These are phyloP conservation scores for Epichloe typhina DNA, from an alignment of 2,329 filamentous ascomycete genomes.

Conservation along the genomic window DNA sequence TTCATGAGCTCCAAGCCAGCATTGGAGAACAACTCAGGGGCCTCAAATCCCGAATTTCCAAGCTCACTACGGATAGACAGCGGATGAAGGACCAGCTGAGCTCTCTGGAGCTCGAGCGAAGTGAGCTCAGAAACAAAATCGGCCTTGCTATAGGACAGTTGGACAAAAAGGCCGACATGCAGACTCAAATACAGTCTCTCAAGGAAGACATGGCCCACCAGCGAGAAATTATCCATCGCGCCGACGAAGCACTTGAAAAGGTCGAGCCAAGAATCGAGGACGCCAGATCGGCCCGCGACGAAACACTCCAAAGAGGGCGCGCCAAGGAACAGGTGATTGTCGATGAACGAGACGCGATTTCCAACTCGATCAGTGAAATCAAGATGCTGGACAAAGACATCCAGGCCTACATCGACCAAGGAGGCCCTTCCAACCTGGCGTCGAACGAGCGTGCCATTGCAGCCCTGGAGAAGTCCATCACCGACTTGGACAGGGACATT, in stretches of 20 bases:
- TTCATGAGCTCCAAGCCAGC: conserved; percentile 60
- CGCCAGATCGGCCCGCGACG: conserved; percentile 64
- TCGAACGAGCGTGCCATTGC: conserved; percentile 58
- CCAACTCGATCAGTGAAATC: conserved; percentile 64
- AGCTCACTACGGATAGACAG: conserved; percentile 58
- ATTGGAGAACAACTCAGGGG: conserved; percentile 54
- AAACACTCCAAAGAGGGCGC: conserved; percentile 58
- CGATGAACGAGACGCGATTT: conserved; percentile 56
- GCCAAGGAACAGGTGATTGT: conserved; percentile 60
- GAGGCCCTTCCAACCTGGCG: conserved; percentile 58
- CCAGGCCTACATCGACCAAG: conserved; percentile 61
- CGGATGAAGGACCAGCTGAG: conserved; percentile 55
- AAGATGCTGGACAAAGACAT: conserved; percentile 66
- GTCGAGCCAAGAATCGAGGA: conserved; percentile 65
- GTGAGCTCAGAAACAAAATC: conserved; percentile 62
- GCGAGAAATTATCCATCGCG: conserved; percentile 52
- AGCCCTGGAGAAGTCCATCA: conserved; percentile 51
- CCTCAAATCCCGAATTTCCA: conserved; percentile 49
- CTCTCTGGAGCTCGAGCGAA: conserved; percentile 61
- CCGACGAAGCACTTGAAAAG: conserved; percentile 60
- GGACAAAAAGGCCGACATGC: conserved; percentile 64
- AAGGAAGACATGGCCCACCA: conserved; percentile 56
- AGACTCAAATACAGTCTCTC: conserved; percentile 58
- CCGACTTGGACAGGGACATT: conserved; percentile 54
- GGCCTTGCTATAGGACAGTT: conserved; percentile 58